Percentiles rank a stretch among this genome's conserved stretches.
phyloP scores from a whole-genome alignment of 768 basidiomycete genomes.

The Leccinum boreale region DNA sequence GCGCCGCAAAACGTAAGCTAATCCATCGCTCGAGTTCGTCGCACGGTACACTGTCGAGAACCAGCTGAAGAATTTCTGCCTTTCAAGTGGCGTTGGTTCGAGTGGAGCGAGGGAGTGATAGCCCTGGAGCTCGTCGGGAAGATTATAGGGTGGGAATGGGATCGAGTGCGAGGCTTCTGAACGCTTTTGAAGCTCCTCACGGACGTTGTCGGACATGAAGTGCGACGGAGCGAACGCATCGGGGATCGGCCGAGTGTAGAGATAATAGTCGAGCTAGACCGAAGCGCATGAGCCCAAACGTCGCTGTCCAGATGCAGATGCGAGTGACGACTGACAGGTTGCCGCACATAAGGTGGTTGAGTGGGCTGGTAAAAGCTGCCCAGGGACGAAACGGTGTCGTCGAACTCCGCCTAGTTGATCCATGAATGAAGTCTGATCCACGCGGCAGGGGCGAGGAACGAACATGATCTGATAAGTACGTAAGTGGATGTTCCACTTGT shows the following conservation, averaged over 20 bases:
- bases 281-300: background rate
- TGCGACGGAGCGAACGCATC: slow-evolving; percentile 57
- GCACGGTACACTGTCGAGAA: slow-evolving; percentile 84
- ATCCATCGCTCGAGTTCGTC: slow-evolving; percentile 70
- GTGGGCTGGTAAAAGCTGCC: slow-evolving; percentile 39
- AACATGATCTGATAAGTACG: slow-evolving; percentile 23
- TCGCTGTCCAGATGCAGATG: slow-evolving; percentile 1
- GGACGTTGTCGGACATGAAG: slow-evolving; percentile 81
- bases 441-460: slow-evolving; percentile 5
- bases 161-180: slow-evolving; percentile 41
- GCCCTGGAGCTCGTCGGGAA: slow-evolving; percentile 86
- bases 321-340: slow-evolving; percentile 53
- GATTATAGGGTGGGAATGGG: slow-evolving; percentile 43
- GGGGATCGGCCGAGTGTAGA: slow-evolving; percentile 76
- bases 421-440: background rate
- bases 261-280: slow-evolving; percentile 82
- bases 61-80: slow-evolving; percentile 78
- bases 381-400: slow-evolving; percentile 22
- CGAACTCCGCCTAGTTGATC: slow-evolving; percentile 30
- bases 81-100: slow-evolving; percentile 54
- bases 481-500: slow-evolving; percentile 15
- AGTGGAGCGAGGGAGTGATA: slow-evolving; percentile 87
- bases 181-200: slow-evolving; percentile 53
- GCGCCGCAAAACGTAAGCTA: slow-evolving; percentile 72
- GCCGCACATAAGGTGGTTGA: slow-evolving; percentile 52